These are phyloP conservation scores for Rhododendron kiyosumense DNA, from an alignment of 148 eudicot genomes.

Conservation along the genomic window DNA sequence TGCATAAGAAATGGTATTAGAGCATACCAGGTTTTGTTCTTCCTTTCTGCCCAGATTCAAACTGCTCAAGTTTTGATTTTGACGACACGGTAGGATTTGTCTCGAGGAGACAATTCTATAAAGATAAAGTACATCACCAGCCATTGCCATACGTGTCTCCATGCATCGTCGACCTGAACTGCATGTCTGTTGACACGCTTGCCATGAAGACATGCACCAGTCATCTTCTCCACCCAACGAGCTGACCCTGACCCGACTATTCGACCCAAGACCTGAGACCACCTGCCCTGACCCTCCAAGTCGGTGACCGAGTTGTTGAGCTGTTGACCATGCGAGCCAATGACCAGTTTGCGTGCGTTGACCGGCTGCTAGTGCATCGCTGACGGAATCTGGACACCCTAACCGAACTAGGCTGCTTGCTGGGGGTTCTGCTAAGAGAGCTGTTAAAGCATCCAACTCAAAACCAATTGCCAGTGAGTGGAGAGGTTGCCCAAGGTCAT, in stretches of 20 bases:
- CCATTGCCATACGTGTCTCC: not conserved
- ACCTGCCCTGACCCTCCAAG: not conserved
- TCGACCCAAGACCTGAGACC: not conserved
- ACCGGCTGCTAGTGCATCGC: not conserved
- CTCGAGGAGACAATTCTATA: not conserved
- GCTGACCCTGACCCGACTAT: not conserved
- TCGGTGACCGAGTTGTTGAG: not conserved
- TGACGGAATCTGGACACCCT: not conserved
- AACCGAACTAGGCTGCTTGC: not conserved
- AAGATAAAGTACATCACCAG: not conserved
- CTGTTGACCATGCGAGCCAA: not conserved
- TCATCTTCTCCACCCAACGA: not conserved
- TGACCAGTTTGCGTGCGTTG: not conserved
- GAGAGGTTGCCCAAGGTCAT: not conserved
- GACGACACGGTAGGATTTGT: not conserved
- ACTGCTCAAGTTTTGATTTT: not conserved
- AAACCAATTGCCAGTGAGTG: not conserved
- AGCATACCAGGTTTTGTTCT: not conserved
- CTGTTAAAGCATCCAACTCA: not conserved
- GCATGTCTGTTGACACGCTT: not conserved
- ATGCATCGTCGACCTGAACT: not conserved
- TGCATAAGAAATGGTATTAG: not conserved
- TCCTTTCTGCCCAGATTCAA: not conserved
- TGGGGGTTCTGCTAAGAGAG: not conserved
- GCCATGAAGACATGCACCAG: not conserved